Conservation (phyloP, 768 basidiomycete genomes). For the Lactarius evosmus region DNA sequence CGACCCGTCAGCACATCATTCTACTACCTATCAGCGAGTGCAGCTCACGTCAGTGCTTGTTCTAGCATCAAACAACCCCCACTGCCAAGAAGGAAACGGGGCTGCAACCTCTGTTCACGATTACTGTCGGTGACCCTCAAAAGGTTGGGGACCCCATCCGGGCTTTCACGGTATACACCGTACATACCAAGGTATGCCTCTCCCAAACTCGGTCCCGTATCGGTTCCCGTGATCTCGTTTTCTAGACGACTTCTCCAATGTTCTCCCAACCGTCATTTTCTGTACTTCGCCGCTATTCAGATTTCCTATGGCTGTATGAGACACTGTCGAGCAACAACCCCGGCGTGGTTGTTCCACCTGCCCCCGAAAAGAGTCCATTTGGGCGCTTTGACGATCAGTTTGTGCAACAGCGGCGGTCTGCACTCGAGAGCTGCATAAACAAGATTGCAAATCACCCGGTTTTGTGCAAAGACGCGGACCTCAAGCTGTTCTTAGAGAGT, state of each 20-base stretch:
- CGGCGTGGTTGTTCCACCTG: conserved; percentile 94
- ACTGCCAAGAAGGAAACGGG: conserved; percentile 40
- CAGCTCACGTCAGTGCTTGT: conserved; percentile 2
- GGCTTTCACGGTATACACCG: conserved; percentile 94
- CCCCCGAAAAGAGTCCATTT: conserved; percentile 92
- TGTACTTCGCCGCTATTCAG: conserved; percentile 94
- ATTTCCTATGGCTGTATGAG: conserved; percentile 96
- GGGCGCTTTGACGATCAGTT: conserved; percentile 93
- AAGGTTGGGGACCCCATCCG: conserved; percentile 95
- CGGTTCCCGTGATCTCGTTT: not conserved
- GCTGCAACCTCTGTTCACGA: conserved; percentile 69
- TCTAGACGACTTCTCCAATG: conserved; percentile 78
- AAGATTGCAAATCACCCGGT: conserved; percentile 94
- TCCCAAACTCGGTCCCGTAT: not conserved
- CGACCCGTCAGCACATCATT: conserved; percentile 32
- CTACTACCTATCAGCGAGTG: conserved; percentile 1
- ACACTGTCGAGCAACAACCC: conserved; percentile 87
- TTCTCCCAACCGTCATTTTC: conserved; percentile 85
- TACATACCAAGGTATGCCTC: conserved; percentile 71
- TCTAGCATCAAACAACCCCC: conserved; percentile 16
- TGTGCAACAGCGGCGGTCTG: conserved; percentile 78
- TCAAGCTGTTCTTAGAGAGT: conserved; percentile 88
- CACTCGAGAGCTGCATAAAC: conserved; percentile 85
- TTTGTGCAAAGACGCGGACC: conserved; percentile 79
- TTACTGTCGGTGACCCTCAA: conserved; percentile 95